Evolutionary conservation across 148 eudicot genomes (phyloP).

Genomic region (Camellia lanceoleosa): DNA sequence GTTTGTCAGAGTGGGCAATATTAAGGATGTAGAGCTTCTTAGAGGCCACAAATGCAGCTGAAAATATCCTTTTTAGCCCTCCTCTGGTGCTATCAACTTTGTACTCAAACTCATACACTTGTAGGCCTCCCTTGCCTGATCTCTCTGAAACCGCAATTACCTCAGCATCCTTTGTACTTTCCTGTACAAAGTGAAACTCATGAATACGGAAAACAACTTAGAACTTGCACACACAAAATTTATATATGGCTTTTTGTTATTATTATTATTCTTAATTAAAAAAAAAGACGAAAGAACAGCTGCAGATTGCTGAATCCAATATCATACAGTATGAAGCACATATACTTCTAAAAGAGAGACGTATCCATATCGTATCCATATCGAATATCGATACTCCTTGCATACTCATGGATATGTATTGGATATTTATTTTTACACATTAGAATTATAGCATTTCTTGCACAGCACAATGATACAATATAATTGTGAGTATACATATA

Average conservation of each 20-base stretch:
- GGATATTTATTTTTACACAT: too few species aligned
- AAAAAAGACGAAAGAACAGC: not conserved
- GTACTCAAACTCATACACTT: conserved; percentile 83
- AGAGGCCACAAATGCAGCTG: conserved; percentile 76
- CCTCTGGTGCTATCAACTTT: conserved; percentile 82
- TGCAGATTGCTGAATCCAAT: not conserved
- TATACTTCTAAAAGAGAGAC: too few species aligned
- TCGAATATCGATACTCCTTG: too few species aligned
- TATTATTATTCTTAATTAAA: too few species aligned
- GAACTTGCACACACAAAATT: not conserved
- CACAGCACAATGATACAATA: too few species aligned
- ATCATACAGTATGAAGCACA: not conserved
- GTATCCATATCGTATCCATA: too few species aligned
- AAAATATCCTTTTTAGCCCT: conserved; percentile 79
- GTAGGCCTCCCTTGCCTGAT: conserved; percentile 45
- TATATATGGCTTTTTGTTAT: too few species aligned
- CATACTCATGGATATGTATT: too few species aligned
- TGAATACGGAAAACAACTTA: not conserved
- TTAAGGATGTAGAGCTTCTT: conserved; percentile 82
- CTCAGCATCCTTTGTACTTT: conserved; percentile 81
- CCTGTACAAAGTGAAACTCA: conserved; percentile 32
- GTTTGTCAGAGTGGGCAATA: conserved; percentile 73
- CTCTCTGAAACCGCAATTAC: conserved; percentile 65
- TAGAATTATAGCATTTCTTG: too few species aligned
- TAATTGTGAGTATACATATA: too few species aligned